A percentile compares a stretch with the other conserved stretches of the same genome.
These are phyloP conservation scores for Tillandsia fasciculata DNA, from an alignment of 176 grass and related monocot species.

Conservation along the genomic window DNA sequence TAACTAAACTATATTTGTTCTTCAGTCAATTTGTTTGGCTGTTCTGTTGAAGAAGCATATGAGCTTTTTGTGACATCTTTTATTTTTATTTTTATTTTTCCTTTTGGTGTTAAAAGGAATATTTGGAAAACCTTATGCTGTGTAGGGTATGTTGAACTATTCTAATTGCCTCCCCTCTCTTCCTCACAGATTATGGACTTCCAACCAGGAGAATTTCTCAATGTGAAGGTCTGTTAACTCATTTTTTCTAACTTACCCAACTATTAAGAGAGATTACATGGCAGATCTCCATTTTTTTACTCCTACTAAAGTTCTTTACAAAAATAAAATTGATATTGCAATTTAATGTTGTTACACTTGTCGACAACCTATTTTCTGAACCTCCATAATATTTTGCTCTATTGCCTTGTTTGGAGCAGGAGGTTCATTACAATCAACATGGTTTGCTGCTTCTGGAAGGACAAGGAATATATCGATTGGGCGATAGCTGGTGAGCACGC, in stretches of 20 bases:
- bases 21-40: too few relatives aligned
- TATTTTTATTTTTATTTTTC: too few relatives aligned
- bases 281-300: not conserved
- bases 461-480: slow-evolving; percentile 91
- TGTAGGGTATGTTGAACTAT: not conserved
- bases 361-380: not conserved
- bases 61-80: not conserved
- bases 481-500: slow-evolving; percentile 67
- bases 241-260: not conserved
- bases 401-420: slow-evolving; percentile 39
- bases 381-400: not conserved
- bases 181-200: slow-evolving; percentile 91
- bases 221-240: slow-evolving; percentile 69
- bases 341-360: not conserved
- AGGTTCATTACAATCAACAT: slow-evolving; percentile 99
- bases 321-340: not conserved
- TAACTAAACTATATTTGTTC: too few relatives aligned
- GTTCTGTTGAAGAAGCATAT: not conserved
- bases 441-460: slow-evolving; percentile 85
- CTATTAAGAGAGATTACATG: not conserved
- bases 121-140: not conserved
- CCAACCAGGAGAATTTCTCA: slow-evolving; percentile 96
- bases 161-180: not conserved
- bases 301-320: not conserved
- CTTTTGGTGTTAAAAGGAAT: not conserved